Conservation (phyloP, 2,329 filamentous ascomycete genomes). For the Hirsutella thompsonii region DNA sequence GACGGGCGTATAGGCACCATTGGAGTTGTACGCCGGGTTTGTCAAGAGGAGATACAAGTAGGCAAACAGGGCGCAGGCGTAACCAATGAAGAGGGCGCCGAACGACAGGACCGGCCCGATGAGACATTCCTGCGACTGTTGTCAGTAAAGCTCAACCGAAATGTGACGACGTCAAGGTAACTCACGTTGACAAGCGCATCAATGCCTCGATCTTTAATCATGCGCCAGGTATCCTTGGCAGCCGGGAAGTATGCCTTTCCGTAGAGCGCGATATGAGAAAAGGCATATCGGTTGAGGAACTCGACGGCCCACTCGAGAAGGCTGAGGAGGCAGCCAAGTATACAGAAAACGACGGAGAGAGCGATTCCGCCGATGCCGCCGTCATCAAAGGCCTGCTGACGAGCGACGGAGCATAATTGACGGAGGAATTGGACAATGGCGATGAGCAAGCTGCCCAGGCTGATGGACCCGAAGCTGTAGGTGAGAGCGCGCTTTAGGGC, state of each 20-base stretch:
- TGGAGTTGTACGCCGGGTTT: constrained; percentile 60
- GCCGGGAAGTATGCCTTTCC: constrained; percentile 78
- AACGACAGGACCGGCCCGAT: constrained; percentile 63
- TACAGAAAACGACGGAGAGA: constrained; percentile 53
- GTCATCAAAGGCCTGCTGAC: constrained; percentile 46
- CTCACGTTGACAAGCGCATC: constrained; percentile 69
- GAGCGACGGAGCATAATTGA: constrained; percentile 70
- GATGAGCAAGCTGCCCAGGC: constrained; percentile 71
- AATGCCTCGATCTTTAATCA: constrained; percentile 86
- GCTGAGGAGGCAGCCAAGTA: constrained; percentile 63
- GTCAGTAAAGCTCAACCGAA: too few relatives aligned
- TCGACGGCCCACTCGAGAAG: constrained; percentile 76
- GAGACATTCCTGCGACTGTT: constrained; percentile 49
- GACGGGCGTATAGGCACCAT: constrained; percentile 58
- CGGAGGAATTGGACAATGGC: constrained; percentile 78
- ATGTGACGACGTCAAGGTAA: too few relatives aligned
- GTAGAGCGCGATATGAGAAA: constrained; percentile 85
- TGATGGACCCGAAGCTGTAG: constrained; percentile 87
- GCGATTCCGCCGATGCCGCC: constrained; percentile 63
- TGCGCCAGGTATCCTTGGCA: constrained; percentile 79
- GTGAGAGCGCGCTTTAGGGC: constrained; percentile 72
- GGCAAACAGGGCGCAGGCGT: constrained; percentile 65
- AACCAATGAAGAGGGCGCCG: constrained; percentile 73
- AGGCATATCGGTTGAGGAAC: constrained; percentile 86
- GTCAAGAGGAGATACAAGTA: constrained; percentile 84